Percentiles rank a stretch among this genome's conserved stretches.
These are phyloP conservation scores for Lecanosticta acicola DNA, from an alignment of 2,329 filamentous ascomycete species.

Conservation along the genomic window DNA sequence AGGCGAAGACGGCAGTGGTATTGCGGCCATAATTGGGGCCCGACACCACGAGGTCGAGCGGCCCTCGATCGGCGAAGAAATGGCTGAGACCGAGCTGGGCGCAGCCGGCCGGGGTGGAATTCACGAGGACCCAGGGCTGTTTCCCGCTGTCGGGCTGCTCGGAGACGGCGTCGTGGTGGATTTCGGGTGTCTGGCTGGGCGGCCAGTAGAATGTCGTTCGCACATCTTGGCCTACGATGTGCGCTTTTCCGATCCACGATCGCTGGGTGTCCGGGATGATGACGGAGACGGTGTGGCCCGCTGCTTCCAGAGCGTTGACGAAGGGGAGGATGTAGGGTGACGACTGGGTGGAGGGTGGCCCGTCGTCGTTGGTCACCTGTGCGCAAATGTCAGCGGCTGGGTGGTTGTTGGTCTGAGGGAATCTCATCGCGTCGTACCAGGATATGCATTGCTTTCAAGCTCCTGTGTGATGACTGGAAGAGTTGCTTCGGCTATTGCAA, in stretches of 20 bases:
- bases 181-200: slow-evolving; percentile 30
- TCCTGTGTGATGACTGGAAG: background rate
- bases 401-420: background rate
- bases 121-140: slow-evolving; percentile 46
- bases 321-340: slow-evolving; percentile 47
- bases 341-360: slow-evolving; percentile 45
- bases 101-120: slow-evolving; percentile 46
- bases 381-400: background rate
- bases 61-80: slow-evolving; percentile 42
- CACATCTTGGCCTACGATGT: slow-evolving; percentile 76
- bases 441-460: slow-evolving; percentile 3
- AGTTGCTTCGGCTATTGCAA: background rate
- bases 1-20: slow-evolving; percentile 46
- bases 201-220: slow-evolving; percentile 61
- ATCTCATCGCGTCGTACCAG: slow-evolving; percentile 1
- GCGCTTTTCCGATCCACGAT: slow-evolving; percentile 97
- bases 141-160: slow-evolving; percentile 32
- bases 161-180: slow-evolving; percentile 25
- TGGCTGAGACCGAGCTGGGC: slow-evolving; percentile 46
- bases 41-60: slow-evolving; percentile 43
- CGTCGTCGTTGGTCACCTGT: slow-evolving; percentile 49
- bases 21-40: slow-evolving; percentile 49
- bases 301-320: slow-evolving; percentile 46
- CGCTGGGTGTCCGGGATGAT: slow-evolving; percentile 86
- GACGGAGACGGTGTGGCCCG: slow-evolving; percentile 84